Percentiles rank a stretch among this genome's conserved stretches.
These are phyloP conservation scores for bread wheat (Triticum aestivum) DNA, from an alignment of 176 grass and related monocot species.

Conservation along the genomic window DNA sequence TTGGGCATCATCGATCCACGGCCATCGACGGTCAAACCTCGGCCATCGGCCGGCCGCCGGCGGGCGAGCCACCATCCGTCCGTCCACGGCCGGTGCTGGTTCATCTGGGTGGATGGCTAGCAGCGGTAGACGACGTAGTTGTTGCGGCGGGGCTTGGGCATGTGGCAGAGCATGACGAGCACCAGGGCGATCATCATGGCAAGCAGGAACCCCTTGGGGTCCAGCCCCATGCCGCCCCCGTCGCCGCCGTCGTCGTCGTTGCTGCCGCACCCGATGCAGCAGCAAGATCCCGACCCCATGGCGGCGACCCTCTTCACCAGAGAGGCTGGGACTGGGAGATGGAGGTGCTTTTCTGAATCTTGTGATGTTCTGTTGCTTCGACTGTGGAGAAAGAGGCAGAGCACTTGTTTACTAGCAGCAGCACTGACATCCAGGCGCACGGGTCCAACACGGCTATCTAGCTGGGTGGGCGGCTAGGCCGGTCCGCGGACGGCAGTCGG, in stretches of 20 bases:
- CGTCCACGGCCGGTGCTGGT: no score
- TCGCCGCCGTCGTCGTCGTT: slow-evolving; percentile 4
- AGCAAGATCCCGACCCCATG: slow-evolving; percentile 77
- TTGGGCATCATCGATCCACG: background rate
- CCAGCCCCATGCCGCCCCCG: background rate
- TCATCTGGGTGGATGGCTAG: background rate
- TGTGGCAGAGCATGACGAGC: slow-evolving; percentile 65
- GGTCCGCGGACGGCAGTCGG: background rate
- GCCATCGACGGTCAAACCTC: slow-evolving; percentile 2
- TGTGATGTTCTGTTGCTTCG: slow-evolving; percentile 14
- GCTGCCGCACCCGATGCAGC: slow-evolving; percentile 37
- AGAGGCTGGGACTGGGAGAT: no score
- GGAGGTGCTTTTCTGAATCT: background rate
- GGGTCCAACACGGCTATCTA: background rate
- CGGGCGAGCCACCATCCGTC: no score
- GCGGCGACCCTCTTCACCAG: background rate
- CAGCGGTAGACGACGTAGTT: slow-evolving; percentile 45
- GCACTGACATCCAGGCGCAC: background rate
- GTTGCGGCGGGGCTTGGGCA: slow-evolving; percentile 51
- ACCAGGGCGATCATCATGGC: slow-evolving; percentile 75
- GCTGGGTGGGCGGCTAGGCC: background rate
- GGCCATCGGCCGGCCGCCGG: background rate
- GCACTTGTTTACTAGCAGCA: slow-evolving; percentile 13
- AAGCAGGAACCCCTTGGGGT: slow-evolving; percentile 55
- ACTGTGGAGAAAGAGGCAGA: slow-evolving; percentile 23